These are phyloP conservation scores for Phlebiopsis flavidoalba DNA, from an alignment of 768 basidiomycete genomes.

Conservation along the genomic window DNA sequence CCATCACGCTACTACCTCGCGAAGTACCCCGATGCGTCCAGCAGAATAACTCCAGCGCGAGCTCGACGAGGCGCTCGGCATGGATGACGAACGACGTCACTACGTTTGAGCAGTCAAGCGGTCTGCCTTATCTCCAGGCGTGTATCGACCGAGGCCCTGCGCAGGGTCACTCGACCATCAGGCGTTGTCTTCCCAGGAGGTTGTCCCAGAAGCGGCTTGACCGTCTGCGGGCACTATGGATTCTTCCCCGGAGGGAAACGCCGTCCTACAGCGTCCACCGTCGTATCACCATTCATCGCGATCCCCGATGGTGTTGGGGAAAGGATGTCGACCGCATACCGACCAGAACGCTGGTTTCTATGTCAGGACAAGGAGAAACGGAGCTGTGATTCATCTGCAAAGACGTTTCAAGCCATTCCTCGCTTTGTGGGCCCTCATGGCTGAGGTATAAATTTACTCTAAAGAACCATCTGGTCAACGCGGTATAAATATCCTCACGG, in stretches of 20 bases:
- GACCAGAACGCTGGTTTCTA: constrained; percentile 89
- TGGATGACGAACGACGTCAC: constrained; percentile 60
- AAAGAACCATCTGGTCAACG: too few relatives aligned
- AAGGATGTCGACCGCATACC: constrained; percentile 64
- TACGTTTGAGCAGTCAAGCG: constrained; percentile 67
- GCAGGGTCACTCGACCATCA: constrained; percentile 82
- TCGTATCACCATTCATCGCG: constrained; percentile 81
- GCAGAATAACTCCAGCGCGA: constrained; percentile 70
- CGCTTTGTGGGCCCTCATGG: constrained; percentile 78
- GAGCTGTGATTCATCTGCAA: too few relatives aligned
- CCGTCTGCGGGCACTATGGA: constrained; percentile 44
- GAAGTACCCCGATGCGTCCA: constrained; percentile 57
- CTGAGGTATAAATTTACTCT: too few relatives aligned
- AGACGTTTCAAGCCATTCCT: constrained; percentile 85
- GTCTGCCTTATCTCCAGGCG: constrained; percentile 75
- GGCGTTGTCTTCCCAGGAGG: constrained; percentile 74
- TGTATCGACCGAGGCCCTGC: constrained; percentile 84
- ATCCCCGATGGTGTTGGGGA: constrained; percentile 70
- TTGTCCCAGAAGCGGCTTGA: constrained; percentile 71
- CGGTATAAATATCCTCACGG: background rate
- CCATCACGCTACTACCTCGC: constrained; percentile 85
- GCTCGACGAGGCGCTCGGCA: constrained; percentile 53
- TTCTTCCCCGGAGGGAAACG: constrained; percentile 72
- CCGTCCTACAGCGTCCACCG: constrained; percentile 75
- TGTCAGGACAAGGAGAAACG: constrained; percentile 47